Conservation (phyloP, 2,329 filamentous ascomycete genomes). For the Tricladium varicosporioides region DNA sequence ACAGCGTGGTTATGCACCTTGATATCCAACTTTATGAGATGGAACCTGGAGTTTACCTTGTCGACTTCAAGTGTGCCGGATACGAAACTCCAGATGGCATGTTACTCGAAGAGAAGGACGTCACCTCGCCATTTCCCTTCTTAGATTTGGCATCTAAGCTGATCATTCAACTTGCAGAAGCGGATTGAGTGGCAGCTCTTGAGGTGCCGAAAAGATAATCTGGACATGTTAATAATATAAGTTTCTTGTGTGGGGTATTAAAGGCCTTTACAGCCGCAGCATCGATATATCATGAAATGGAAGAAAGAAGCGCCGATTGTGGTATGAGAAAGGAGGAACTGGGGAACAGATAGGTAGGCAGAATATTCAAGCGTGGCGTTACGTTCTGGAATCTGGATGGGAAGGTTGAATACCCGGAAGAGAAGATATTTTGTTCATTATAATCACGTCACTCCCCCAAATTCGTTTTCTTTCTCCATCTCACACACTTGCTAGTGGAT, state of each 20-base stretch:
- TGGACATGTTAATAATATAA: not conserved
- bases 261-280: not conserved
- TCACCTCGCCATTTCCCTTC: conserved; percentile 93
- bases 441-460: not conserved
- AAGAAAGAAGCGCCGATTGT: not conserved
- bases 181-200: conserved; percentile 47
- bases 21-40: conserved; percentile 96
- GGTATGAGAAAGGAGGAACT: not conserved
- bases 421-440: conserved; percentile 6
- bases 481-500: conserved; percentile 1
- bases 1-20: conserved; percentile 79
- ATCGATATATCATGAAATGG: not conserved
- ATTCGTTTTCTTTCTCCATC: not conserved
- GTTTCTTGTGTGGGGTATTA: not conserved
- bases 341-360: not conserved
- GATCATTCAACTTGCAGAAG: conserved; percentile 89
- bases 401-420: conserved; percentile 16
- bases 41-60: conserved; percentile 87
- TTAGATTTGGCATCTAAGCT: conserved; percentile 88
- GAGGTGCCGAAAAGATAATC: too few species aligned
- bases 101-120: conserved; percentile 85
- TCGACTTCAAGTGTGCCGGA: conserved; percentile 97
- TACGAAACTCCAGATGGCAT: conserved; percentile 81
- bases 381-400: conserved; percentile 9
- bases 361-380: conserved; percentile 15